Evolutionary conservation across 495 filamentous ascomycete species (phyloP).

Genomic region (Penicillium odoratum): DNA sequence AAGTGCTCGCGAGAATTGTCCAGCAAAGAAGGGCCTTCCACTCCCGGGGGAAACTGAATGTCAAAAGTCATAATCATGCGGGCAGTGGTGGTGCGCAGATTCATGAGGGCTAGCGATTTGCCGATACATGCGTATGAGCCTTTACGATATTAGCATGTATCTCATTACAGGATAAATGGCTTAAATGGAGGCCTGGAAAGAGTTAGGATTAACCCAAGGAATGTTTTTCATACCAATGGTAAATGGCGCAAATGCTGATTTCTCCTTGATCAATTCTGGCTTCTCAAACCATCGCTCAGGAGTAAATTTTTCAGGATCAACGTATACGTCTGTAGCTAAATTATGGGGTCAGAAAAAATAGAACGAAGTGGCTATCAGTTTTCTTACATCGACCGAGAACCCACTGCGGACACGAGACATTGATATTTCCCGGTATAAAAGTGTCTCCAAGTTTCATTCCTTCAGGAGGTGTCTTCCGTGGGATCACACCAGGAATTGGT

Average conservation of each 20-base stretch:
- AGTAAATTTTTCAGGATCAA: not conserved
- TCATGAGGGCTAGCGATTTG: not conserved
- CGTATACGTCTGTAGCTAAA: not conserved
- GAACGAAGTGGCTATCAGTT: no score
- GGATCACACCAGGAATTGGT: slow-evolving; percentile 16
- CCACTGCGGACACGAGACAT: not conserved
- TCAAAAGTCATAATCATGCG: not conserved
- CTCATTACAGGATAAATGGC: no score
- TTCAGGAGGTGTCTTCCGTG: slow-evolving; percentile 22
- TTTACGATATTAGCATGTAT: no score
- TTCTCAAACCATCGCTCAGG: not conserved
- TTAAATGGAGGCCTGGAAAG: no score
- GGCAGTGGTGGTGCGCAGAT: not conserved
- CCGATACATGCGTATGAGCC: not conserved
- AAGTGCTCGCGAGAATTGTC: no score
- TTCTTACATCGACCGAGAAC: not conserved
- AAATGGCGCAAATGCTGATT: not conserved
- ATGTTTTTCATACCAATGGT: not conserved
- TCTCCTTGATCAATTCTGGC: not conserved
- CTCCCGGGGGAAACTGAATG: not conserved
- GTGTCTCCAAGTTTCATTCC: slow-evolving; percentile 24
- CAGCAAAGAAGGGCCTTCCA: not conserved
- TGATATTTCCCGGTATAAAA: slow-evolving; percentile 26
- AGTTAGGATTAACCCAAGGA: no score
- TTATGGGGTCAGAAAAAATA: no score